Percentiles rank a stretch among this genome's conserved stretches.
These are phyloP conservation scores for Diaporthe ampelina DNA, from an alignment of 2,329 filamentous ascomycete species.

Conservation along the genomic window DNA sequence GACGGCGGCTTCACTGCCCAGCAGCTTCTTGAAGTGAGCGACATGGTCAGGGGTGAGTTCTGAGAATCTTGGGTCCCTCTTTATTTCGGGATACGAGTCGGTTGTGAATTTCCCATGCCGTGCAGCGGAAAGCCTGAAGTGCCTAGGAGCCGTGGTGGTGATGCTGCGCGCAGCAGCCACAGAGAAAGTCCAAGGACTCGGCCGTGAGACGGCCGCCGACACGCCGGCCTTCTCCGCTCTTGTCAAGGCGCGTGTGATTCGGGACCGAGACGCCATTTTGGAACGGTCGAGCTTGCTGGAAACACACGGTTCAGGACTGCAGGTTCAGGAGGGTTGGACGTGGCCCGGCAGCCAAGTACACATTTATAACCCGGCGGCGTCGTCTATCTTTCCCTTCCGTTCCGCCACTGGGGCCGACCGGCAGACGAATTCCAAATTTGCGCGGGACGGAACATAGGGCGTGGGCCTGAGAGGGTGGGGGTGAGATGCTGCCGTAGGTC, in stretches of 20 bases:
- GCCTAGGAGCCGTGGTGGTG: constrained; percentile 47
- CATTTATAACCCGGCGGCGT: constrained; percentile 13
- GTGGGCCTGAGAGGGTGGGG: constrained; percentile 9
- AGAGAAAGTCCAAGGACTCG: constrained; percentile 33
- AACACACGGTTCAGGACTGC: background rate
- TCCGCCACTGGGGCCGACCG: constrained; percentile 26
- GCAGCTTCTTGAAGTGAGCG: constrained; percentile 82
- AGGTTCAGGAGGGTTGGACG: background rate
- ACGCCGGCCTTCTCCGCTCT: constrained; percentile 37
- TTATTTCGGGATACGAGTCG: constrained; percentile 86
- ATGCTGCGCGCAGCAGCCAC: constrained; percentile 41
- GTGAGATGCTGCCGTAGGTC: background rate
- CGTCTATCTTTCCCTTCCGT: constrained; percentile 6
- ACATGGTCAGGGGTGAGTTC: constrained; percentile 85
- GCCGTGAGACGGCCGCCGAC: constrained; percentile 30
- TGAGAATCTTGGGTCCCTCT: constrained; percentile 83
- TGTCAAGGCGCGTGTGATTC: constrained; percentile 38
- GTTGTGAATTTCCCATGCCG: constrained; percentile 77
- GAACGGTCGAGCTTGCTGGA: background rate
- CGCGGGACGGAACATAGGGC: constrained; percentile 24
- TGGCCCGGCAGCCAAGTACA: background rate
- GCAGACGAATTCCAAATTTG: constrained; percentile 33
- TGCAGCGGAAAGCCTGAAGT: constrained; percentile 46
- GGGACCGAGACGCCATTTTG: constrained; percentile 39
- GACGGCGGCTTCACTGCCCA: constrained; percentile 83